phyloP scores from a whole-genome alignment of 495 filamentous ascomycete genomes.

The Sordaria brevicollis region DNA sequence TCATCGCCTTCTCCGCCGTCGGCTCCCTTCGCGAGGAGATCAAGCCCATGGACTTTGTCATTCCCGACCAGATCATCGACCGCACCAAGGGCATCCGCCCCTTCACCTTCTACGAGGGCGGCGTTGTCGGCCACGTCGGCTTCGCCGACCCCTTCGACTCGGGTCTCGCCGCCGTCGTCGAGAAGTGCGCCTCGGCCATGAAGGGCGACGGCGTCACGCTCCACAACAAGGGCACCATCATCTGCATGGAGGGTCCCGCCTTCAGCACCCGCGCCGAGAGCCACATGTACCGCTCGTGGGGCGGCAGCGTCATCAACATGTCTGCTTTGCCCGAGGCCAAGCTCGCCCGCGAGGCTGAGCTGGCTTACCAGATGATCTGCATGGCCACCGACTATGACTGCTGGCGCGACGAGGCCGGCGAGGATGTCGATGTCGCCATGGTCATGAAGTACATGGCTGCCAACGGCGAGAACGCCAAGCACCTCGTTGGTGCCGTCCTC shows the following conservation, averaged over 20 bases:
- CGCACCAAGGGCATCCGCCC: conserved; percentile 89
- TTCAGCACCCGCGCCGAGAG: conserved; percentile 97
- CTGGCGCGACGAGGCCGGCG: conserved; percentile 56
- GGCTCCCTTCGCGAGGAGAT: conserved; percentile 87
- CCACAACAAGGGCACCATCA: conserved; percentile 66
- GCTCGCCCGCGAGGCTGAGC: conserved; percentile 89
- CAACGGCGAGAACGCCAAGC: conserved; percentile 77
- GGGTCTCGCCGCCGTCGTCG: conserved; percentile 59
- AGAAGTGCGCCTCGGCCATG: conserved; percentile 61
- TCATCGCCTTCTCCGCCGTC: conserved; percentile 93
- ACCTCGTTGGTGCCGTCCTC: conserved; percentile 76
- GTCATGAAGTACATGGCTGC: conserved; percentile 94
- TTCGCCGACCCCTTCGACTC: conserved; percentile 94
- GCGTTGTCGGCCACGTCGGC: conserved; percentile 86
- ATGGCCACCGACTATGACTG: conserved; percentile 99
- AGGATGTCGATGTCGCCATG: conserved; percentile 87
- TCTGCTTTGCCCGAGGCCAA: conserved; percentile 92
- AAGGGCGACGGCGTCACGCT: conserved; percentile 68
- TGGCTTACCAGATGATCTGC: conserved; percentile 95
- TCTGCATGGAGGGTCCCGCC: conserved; percentile 96
- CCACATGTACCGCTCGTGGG: conserved; percentile 86
- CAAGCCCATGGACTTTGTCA: conserved; percentile 87
- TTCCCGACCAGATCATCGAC: conserved; percentile 95
- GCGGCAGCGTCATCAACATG: conserved; percentile 94
- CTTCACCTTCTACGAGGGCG: conserved; percentile 92